phyloP scores from a whole-genome alignment of 192 early-diverging fungal species.

The Backusella macrospora region DNA sequence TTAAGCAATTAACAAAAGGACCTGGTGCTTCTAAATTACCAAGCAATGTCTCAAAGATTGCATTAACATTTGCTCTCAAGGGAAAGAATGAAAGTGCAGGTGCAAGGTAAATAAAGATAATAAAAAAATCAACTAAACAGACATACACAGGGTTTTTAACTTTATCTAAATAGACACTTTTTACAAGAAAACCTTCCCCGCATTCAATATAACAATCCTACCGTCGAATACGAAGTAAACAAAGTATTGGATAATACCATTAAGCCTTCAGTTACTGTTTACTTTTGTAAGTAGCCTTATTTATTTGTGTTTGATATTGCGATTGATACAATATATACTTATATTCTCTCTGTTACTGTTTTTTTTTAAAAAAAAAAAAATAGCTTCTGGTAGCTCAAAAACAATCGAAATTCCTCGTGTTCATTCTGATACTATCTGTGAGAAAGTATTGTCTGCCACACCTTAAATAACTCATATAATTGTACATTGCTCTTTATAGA shows the following conservation, averaged over 20 bases:
- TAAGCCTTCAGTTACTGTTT: slow-evolving; percentile 49
- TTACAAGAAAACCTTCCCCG: slow-evolving; percentile 55
- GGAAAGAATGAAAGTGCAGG: slow-evolving; percentile 50
- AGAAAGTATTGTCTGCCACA: slow-evolving; percentile 20
- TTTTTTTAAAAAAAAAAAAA: too few relatives aligned
- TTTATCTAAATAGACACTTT: slow-evolving; percentile 49
- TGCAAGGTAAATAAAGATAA: slow-evolving; percentile 46
- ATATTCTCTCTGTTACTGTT: background rate
- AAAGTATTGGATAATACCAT: slow-evolving; percentile 45
- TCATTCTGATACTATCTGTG: slow-evolving; percentile 28
- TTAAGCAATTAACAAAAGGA: slow-evolving; percentile 40
- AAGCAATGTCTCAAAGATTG: slow-evolving; percentile 51
- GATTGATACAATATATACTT: background rate
- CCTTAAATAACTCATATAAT: slow-evolving; percentile 8
- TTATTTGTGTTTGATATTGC: background rate
- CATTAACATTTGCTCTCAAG: slow-evolving; percentile 47
- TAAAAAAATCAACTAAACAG: background rate
- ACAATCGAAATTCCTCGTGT: slow-evolving; percentile 25
- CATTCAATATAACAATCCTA: slow-evolving; percentile 60
- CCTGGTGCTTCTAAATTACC: slow-evolving; percentile 51
- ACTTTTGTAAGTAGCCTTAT: slow-evolving; percentile 48
- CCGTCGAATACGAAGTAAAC: slow-evolving; percentile 46
- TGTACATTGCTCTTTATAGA: slow-evolving; percentile 10
- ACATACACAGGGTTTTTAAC: background rate
- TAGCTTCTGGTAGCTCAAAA: slow-evolving; percentile 12